Evolutionary conservation across 192 early-diverging fungal genomes (phyloP).

Genomic region (Coemansia umbellata): DNA sequence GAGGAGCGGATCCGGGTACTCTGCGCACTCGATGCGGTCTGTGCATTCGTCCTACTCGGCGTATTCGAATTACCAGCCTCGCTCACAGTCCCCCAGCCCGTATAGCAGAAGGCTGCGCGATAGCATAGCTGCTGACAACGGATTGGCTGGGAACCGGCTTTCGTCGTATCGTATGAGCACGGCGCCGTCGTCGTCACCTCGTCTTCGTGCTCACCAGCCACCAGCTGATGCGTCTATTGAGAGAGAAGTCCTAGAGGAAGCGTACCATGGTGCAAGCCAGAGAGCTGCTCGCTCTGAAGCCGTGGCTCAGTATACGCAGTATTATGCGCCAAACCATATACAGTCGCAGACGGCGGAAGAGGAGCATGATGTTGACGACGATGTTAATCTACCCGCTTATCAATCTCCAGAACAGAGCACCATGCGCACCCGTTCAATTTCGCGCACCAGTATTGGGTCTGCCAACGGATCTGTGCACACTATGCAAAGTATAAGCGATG

Average conservation of each 20-base stretch:
- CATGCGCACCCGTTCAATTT: slow-evolving; percentile 33
- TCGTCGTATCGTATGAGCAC: no score
- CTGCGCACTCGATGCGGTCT: slow-evolving; percentile 6
- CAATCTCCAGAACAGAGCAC: slow-evolving; percentile 16
- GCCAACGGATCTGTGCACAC: slow-evolving; percentile 17
- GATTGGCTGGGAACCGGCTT: no score
- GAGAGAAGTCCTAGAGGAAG: slow-evolving; percentile 1
- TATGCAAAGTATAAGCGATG: slow-evolving; percentile 6
- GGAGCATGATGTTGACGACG: no score
- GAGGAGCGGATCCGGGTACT: slow-evolving; percentile 10
- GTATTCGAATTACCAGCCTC: background rate
- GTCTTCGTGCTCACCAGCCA: no score
- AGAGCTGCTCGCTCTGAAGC: no score
- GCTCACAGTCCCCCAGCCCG: slow-evolving; percentile 14
- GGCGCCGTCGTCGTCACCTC: no score
- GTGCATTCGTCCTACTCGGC: slow-evolving; percentile 4
- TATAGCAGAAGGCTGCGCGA: background rate
- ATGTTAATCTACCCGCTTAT: no score
- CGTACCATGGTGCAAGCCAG: background rate
- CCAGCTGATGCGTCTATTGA: no score
- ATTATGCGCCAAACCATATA: no score
- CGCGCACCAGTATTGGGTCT: slow-evolving; percentile 38
- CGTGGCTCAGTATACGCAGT: no score
- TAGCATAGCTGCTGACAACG: background rate
- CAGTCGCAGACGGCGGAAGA: no score